phyloP scores from a whole-genome alignment of 257 asterid species.

The Solanum paucissectum region DNA sequence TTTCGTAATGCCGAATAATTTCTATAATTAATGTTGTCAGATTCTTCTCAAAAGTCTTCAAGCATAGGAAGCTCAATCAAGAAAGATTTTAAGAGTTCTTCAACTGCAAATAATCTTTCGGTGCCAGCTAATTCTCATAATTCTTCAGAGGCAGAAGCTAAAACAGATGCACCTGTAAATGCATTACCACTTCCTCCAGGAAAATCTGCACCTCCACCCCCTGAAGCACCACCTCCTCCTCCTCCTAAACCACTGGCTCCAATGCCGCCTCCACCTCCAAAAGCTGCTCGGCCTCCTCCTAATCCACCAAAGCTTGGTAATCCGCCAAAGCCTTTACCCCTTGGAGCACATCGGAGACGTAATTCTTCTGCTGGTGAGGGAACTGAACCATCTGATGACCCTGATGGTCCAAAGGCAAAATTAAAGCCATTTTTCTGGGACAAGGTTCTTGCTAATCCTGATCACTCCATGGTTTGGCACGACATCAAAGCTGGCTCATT shows the following conservation, averaged over 20 bases:
- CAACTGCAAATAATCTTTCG: constrained; percentile 12
- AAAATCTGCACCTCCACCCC: constrained; percentile 27
- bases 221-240: constrained; percentile 26
- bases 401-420: constrained; percentile 70
- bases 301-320: constrained; percentile 44
- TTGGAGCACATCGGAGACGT: constrained; percentile 29
- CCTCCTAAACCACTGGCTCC: constrained; percentile 59
- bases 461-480: constrained; percentile 92
- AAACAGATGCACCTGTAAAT: constrained; percentile 18
- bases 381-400: constrained; percentile 29
- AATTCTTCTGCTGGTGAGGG: constrained; percentile 27
- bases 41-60: constrained; percentile 29
- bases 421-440: constrained; percentile 97
- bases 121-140: constrained; percentile 2
- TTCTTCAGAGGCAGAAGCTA: constrained; percentile 18
- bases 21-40: constrained; percentile 17
- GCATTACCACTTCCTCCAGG: constrained; percentile 66
- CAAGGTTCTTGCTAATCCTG: constrained; percentile 81
- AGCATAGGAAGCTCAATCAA: constrained; percentile 10
- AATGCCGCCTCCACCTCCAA: constrained; percentile 87
- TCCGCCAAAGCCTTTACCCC: constrained; percentile 33
- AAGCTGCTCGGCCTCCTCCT: constrained; percentile 41
- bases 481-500: constrained; percentile 88
- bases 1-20: constrained; percentile 1
- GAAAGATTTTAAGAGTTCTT: constrained; percentile 20